A percentile compares a stretch with the other conserved stretches of the same genome.
Evolutionary conservation across 2,329 filamentous ascomycete genomes (phyloP).

Genomic region (Aureobasidium sp.): DNA sequence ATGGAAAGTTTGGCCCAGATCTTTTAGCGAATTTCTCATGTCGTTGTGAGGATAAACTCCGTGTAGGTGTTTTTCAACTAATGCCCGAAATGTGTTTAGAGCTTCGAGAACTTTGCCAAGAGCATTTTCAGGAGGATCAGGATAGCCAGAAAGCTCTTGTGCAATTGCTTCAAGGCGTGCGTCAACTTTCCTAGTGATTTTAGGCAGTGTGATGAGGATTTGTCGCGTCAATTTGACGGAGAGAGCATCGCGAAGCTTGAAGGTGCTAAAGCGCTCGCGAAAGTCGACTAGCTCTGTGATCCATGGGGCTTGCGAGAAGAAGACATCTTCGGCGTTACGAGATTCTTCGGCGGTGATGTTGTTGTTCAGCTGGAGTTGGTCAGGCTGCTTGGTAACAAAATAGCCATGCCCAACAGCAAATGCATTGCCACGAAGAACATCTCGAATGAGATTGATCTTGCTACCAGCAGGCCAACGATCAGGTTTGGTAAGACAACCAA

Average conservation of each 20-base stretch:
- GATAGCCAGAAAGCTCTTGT: conserved; percentile 49
- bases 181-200: conserved; percentile 39
- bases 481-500: conserved; percentile 71
- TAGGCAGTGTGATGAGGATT: conserved; percentile 37
- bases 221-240: conserved; percentile 44
- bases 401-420: conserved; percentile 68
- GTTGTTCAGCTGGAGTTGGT: conserved; percentile 43
- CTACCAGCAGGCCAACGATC: conserved; percentile 57
- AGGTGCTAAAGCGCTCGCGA: conserved; percentile 45
- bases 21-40: conserved; percentile 40
- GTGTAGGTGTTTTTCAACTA: conserved; percentile 49
- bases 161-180: conserved; percentile 47
- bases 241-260: conserved; percentile 42
- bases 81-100: conserved; percentile 50
- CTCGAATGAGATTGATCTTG: conserved; percentile 29
- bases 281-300: conserved; percentile 33
- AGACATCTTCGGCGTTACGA: conserved; percentile 42
- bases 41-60: conserved; percentile 38
- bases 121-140: conserved; percentile 58
- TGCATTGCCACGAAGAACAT: conserved; percentile 48
- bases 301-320: conserved; percentile 48
- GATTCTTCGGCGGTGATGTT: conserved; percentile 42
- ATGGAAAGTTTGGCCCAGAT: conserved; percentile 39
- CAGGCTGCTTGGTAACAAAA: conserved; percentile 64
- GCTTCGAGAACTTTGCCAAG: conserved; percentile 57